These are phyloP conservation scores for Volvariella surrecta DNA, from an alignment of 1,284 basidiomycete genomes.

Conservation along the genomic window DNA sequence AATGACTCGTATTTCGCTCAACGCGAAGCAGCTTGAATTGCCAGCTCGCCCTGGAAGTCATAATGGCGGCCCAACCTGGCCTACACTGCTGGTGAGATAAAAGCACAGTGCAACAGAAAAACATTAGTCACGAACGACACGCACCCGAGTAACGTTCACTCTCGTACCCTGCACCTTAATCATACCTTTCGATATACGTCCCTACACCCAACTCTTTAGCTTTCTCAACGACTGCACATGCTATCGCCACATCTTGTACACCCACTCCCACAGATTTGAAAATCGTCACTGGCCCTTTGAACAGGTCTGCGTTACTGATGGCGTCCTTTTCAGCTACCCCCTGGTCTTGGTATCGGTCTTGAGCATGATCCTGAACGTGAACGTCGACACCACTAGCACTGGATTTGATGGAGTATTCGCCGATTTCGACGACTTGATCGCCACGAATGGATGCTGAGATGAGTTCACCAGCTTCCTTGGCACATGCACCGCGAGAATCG, in stretches of 20 bases:
- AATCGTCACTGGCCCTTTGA: constrained; percentile 47
- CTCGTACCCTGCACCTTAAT: constrained; percentile 6
- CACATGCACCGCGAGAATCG: constrained; percentile 65
- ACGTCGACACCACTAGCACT: not conserved
- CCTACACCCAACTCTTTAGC: constrained; percentile 25
- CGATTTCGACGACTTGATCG: constrained; percentile 47
- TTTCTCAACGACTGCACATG: constrained; percentile 33
- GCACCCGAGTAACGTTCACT: not conserved
- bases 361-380: not conserved
- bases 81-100: not conserved
- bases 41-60: not conserved
- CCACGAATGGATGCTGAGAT: constrained; percentile 38
- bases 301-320: constrained; percentile 15
- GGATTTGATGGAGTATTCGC: constrained; percentile 37
- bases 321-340: constrained; percentile 7
- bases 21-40: too few relatives aligned
- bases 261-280: constrained; percentile 77
- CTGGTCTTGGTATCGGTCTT: too few relatives aligned
- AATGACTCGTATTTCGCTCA: too few relatives aligned
- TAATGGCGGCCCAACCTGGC: not conserved
- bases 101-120: not conserved
- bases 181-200: constrained; percentile 16
- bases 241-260: constrained; percentile 69
- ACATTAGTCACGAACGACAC: not conserved
- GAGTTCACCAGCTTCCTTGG: constrained; percentile 72